A percentile compares a stretch with the other conserved stretches of the same genome.
These are phyloP conservation scores for Sarocladium brachiariae DNA, from an alignment of 2,329 filamentous ascomycete genomes.

Conservation along the genomic window DNA sequence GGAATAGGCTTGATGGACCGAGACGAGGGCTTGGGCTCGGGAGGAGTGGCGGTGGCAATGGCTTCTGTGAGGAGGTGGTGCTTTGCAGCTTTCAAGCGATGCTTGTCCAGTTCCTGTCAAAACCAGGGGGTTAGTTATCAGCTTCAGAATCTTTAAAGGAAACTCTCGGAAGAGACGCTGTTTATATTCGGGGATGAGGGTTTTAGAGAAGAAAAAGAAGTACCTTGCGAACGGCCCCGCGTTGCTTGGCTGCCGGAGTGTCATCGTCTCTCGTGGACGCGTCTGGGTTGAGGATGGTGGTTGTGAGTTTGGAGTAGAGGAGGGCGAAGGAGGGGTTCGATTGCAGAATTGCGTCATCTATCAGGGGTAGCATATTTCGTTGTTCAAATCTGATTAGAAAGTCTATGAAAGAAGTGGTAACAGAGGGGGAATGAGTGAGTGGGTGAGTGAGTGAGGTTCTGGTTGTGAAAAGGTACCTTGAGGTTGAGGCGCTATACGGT, in stretches of 20 bases:
- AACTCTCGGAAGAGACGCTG: too few relatives aligned
- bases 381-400: not conserved
- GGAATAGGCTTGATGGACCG: constrained; percentile 16
- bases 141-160: too few relatives aligned
- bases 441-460: too few relatives aligned
- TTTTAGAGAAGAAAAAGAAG: constrained; percentile 11
- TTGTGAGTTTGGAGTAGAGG: constrained; percentile 49
- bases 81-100: constrained; percentile 42
- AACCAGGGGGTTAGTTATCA: too few relatives aligned
- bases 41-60: constrained; percentile 37
- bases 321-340: constrained; percentile 55
- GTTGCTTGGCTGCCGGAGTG: constrained; percentile 38
- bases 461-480: too few relatives aligned
- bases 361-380: constrained; percentile 50
- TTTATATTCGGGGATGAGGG: too few relatives aligned
- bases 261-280: constrained; percentile 49
- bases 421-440: too few relatives aligned
- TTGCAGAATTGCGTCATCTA: constrained; percentile 47
- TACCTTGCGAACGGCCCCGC: constrained; percentile 43
- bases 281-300: constrained; percentile 47
- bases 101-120: constrained; percentile 44
- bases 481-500: not conserved
- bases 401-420: not conserved
- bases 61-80: constrained; percentile 44
- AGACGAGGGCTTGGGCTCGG: constrained; percentile 14